Conservation (phyloP, 768 basidiomycete species). For the Boletellus ananas region DNA sequence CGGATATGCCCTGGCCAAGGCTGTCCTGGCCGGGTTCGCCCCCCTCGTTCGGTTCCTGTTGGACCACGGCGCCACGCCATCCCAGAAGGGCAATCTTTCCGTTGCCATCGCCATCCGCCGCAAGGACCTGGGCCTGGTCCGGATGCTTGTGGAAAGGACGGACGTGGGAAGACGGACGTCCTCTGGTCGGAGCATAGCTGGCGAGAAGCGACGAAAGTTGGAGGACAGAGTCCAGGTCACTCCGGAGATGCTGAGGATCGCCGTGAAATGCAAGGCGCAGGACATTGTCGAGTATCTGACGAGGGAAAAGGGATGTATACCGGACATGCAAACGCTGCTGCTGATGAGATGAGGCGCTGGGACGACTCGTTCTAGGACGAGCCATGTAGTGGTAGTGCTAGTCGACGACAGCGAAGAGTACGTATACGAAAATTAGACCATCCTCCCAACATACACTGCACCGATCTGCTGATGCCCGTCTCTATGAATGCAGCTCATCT, state of each 20-base stretch:
- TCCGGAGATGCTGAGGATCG: conserved; percentile 58
- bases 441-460: conserved; percentile 7
- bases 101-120: conserved; percentile 72
- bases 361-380: background rate
- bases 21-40: conserved; percentile 61
- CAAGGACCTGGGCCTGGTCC: conserved; percentile 64
- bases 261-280: conserved; percentile 59
- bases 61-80: conserved; percentile 66
- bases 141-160: conserved; percentile 68
- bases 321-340: conserved; percentile 64
- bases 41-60: conserved; percentile 73
- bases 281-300: conserved; percentile 72
- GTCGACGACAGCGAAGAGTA: conserved; percentile 1
- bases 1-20: conserved; percentile 80
- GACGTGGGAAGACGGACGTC: conserved; percentile 21
- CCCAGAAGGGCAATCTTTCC: conserved; percentile 55
- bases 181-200: conserved; percentile 11
- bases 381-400: background rate
- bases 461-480: conserved; percentile 16
- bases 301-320: conserved; percentile 66
- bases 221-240: conserved; percentile 57
- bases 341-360: conserved; percentile 30
- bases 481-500: conserved; percentile 24
- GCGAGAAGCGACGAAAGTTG: conserved; percentile 48
- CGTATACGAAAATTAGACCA: conserved; percentile 4